Conservation (phyloP, 208 protist genomes). For the Acanthamoeba healyi region DNA sequence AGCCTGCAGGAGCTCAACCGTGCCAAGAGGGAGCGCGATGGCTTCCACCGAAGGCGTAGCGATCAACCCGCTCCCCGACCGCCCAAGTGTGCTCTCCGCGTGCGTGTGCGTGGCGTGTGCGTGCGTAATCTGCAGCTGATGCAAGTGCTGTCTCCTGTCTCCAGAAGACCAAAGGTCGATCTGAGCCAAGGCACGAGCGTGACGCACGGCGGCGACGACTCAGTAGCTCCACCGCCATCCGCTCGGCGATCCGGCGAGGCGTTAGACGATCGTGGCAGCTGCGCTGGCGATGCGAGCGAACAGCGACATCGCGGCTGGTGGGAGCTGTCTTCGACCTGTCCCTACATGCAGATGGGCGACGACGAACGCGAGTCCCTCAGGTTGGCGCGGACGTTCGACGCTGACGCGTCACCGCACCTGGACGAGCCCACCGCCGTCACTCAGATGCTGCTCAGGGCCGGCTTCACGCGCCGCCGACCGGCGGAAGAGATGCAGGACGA, state of each 20-base stretch:
- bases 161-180: neutral
- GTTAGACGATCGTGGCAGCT: too few relatives aligned
- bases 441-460: neutral
- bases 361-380: neutral
- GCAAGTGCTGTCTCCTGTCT: too few relatives aligned
- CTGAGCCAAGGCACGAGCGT: neutral
- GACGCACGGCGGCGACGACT: too few relatives aligned
- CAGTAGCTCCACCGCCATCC: too few relatives aligned
- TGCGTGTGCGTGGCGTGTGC: too few relatives aligned
- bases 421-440: neutral
- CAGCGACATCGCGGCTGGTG: neutral
- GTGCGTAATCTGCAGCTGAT: neutral
- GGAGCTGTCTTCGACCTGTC: neutral
- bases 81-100: neutral
- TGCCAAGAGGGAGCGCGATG: neutral
- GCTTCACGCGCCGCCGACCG: neutral
- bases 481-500: neutral
- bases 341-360: conserved; percentile 21
- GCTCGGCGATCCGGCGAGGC: too few relatives aligned
- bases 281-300: too few relatives aligned
- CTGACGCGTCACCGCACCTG: neutral
- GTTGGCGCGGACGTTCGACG: neutral
- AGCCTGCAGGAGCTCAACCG: conserved; percentile 2
- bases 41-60: neutral
- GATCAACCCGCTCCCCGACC: neutral